Conservation (phyloP, 768 basidiomycete genomes). For the Inosperma sp. region DNA sequence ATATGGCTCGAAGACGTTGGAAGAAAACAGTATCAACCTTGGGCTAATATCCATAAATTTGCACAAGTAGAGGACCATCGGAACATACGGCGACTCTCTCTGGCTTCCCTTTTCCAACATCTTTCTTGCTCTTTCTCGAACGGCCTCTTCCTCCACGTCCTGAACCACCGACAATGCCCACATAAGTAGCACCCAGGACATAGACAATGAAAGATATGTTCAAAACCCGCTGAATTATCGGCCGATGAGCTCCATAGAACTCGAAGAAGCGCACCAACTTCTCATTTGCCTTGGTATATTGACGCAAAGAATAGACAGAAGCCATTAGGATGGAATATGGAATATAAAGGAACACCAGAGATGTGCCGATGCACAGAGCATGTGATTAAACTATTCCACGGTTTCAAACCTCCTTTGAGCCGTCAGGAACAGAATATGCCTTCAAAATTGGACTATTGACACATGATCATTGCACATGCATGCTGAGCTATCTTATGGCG, state of each 20-base stretch:
- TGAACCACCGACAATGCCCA: constrained; percentile 45
- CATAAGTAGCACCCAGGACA: constrained; percentile 60
- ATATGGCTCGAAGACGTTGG: constrained; percentile 65
- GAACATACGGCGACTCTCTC: constrained; percentile 64
- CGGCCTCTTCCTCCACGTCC: constrained; percentile 20
- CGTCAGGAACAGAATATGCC: too few relatives aligned
- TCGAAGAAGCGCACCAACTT: constrained; percentile 42
- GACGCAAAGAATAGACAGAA: constrained; percentile 31
- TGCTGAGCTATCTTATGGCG: too few relatives aligned
- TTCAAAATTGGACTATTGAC: too few relatives aligned
- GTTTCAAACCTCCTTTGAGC: too few relatives aligned
- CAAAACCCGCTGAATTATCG: constrained; percentile 65
- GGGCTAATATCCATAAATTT: background rate
- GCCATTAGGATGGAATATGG: constrained; percentile 23
- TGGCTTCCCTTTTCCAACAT: constrained; percentile 35
- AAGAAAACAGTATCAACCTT: constrained; percentile 94
- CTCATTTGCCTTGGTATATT: constrained; percentile 30
- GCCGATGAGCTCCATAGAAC: constrained; percentile 61
- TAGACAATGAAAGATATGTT: constrained; percentile 69
- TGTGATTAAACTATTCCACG: too few relatives aligned
- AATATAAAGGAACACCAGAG: background rate
- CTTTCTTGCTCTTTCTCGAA: constrained; percentile 35
- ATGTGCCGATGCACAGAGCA: background rate
- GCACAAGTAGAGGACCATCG: background rate
- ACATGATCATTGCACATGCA: too few relatives aligned